These are phyloP conservation scores for Pythium monospermum DNA, from an alignment of 352 stramenopile species.

Conservation along the genomic window DNA sequence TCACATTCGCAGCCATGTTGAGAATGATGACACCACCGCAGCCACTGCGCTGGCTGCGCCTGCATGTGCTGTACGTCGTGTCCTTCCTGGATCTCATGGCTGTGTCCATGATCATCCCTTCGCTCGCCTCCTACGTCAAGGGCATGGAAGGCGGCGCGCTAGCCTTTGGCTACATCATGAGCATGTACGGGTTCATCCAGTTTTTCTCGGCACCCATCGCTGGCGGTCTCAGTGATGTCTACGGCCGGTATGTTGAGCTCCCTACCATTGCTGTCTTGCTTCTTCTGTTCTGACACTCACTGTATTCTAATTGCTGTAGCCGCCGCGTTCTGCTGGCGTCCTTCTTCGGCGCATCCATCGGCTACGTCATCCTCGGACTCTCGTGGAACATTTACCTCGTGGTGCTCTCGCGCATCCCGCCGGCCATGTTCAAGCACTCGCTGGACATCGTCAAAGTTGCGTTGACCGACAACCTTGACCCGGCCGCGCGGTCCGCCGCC, in stretches of 20 bases:
- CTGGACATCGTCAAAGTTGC: conserved; percentile 76
- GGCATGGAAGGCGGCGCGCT: conserved; percentile 66
- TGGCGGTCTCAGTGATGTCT: conserved; percentile 68
- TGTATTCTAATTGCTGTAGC: conserved; percentile 3
- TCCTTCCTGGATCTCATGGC: conserved; percentile 80
- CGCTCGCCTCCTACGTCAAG: conserved; percentile 73
- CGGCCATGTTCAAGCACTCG: conserved; percentile 79
- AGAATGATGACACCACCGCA: too few species aligned
- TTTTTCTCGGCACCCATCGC: conserved; percentile 75
- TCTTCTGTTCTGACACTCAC: neutral
- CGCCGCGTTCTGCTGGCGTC: conserved; percentile 56
- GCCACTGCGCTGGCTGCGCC: conserved; percentile 25
- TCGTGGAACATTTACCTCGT: conserved; percentile 81
- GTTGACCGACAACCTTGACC: conserved; percentile 50
- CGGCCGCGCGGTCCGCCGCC: conserved; percentile 27
- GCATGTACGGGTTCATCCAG: conserved; percentile 82
- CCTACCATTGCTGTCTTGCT: neutral
- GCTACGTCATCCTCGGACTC: conserved; percentile 64
- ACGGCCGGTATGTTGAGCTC: conserved; percentile 39
- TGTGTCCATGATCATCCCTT: conserved; percentile 84
- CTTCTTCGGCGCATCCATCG: conserved; percentile 49
- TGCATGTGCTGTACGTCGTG: conserved; percentile 63
- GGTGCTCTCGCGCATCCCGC: conserved; percentile 62
- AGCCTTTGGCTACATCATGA: conserved; percentile 74
- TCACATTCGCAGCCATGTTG: too few species aligned